These are phyloP conservation scores for Orbilia brochopaga DNA, from an alignment of 2,329 filamentous ascomycete species.

Conservation along the genomic window DNA sequence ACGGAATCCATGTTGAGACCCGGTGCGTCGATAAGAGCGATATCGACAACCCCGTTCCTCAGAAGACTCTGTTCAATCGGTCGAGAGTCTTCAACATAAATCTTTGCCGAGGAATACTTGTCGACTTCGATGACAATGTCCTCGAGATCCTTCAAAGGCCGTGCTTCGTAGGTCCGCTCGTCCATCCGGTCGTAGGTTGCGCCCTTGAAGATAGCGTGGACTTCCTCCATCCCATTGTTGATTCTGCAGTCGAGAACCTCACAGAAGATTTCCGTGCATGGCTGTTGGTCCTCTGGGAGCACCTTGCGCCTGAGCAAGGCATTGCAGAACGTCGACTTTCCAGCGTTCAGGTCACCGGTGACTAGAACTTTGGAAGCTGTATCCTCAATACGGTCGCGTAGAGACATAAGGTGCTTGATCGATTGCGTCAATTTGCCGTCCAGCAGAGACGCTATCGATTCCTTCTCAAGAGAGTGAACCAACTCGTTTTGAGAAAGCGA, in stretches of 20 bases:
- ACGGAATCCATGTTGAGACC: conserved; percentile 94
- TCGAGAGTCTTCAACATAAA: conserved; percentile 90
- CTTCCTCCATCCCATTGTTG: conserved; percentile 89
- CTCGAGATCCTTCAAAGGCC: conserved; percentile 76
- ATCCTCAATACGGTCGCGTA: conserved; percentile 94
- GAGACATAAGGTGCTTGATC: conserved; percentile 82
- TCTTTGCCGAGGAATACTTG: conserved; percentile 91
- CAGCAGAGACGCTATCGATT: conserved; percentile 83
- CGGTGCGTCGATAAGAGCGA: conserved; percentile 94
- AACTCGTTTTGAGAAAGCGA: conserved; percentile 84
- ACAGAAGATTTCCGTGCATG: conserved; percentile 97
- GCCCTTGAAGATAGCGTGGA: conserved; percentile 89
- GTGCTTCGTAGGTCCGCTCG: conserved; percentile 92
- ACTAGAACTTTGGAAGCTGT: conserved; percentile 96
- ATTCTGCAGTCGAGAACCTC: conserved; percentile 92
- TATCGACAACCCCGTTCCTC: conserved; percentile 97
- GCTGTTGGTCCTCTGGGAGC: conserved; percentile 94
- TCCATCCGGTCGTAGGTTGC: conserved; percentile 82
- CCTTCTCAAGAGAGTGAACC: conserved; percentile 92
- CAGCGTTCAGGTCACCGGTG: conserved; percentile 93
- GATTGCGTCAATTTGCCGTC: conserved; percentile 95
- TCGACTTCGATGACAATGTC: conserved; percentile 87
- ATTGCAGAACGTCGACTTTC: conserved; percentile 99
- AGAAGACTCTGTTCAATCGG: conserved; percentile 89
- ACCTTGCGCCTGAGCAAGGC: conserved; percentile 91